phyloP scores from a whole-genome alignment of 306 rosid genomes.

The Potentilla sterilis region DNA sequence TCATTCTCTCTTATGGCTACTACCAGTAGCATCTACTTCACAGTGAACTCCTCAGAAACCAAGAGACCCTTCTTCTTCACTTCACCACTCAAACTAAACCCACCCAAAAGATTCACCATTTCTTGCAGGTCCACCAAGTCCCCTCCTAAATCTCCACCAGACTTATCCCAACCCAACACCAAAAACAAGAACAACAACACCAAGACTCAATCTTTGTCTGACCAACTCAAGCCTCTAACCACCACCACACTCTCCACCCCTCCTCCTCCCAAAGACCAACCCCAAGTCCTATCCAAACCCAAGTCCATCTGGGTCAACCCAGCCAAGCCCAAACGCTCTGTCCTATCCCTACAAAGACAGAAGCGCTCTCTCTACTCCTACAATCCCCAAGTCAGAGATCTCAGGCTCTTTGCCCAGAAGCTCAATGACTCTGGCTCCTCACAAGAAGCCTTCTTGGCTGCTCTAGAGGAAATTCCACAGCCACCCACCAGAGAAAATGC shows the following conservation, averaged over 20 bases:
- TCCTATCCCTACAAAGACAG: constrained; percentile 63
- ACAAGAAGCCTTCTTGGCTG: constrained; percentile 48
- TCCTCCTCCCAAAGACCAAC: constrained; percentile 26
- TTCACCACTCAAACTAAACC: constrained; percentile 27
- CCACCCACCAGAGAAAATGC: constrained; percentile 64
- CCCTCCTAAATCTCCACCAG: constrained; percentile 36
- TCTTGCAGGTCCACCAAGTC: constrained; percentile 46
- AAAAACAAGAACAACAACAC: constrained; percentile 18
- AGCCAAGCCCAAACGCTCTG: constrained; percentile 64
- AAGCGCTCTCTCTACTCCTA: constrained; percentile 51
- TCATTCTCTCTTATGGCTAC: constrained; percentile 51
- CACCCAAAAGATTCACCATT: constrained; percentile 29
- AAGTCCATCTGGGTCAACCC: constrained; percentile 93
- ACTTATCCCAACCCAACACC: constrained; percentile 24
- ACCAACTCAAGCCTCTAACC: constrained; percentile 70
- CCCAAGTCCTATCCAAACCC: constrained; percentile 56
- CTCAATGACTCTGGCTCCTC: constrained; percentile 50
- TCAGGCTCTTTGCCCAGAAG: constrained; percentile 53
- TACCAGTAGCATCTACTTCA: constrained; percentile 51
- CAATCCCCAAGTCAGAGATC: constrained; percentile 62
- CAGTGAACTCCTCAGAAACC: constrained; percentile 42
- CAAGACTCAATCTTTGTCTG: constrained; percentile 56
- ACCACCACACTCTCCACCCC: constrained; percentile 48
- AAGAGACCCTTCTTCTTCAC: constrained; percentile 47
- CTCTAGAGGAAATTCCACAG: constrained; percentile 59